Base-by-base conservation (phyloP, 768 basidiomycete genomes). In the Mycena crocata region DNA sequence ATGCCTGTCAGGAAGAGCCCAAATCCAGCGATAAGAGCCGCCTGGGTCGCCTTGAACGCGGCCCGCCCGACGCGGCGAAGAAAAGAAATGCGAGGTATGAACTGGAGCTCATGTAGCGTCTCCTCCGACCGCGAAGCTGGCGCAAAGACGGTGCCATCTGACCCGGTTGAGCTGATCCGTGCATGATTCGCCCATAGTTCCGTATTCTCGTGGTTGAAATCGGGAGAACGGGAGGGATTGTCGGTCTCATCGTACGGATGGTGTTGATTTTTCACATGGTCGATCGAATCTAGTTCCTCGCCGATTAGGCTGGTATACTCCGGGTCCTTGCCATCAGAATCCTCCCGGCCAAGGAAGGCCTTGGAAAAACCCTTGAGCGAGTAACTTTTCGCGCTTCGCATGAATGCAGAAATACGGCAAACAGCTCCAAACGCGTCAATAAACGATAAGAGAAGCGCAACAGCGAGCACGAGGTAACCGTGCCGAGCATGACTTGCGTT, bases 11-110 rank as follows among this genome's bases (percentile, higher is more conserved):
- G 68, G 17, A 90, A 65, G 72, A 90, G 85, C 30, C 82, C 85
- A 56, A 92, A 90, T 5, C 86, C 96, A 17, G 91, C 88, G 52
- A 95, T 79, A 17, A 96, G 83, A 14, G 74, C 71, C 39, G 92
- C 81, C 75, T 95, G 91, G 17, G 86, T 59, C 6, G 86, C 83
- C 3, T 83, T 84, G 61, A 91, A 91, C 3, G 75, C 76, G 9
- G 71, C 78, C n/a, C 77, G 78, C 23, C 84, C 84, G 21, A 89
- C 72, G 42, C 84, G 83, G 31, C 70, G 75, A 14, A 85, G 57
- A 4, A 84, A 71, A 50, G 71, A 55, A 50, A 70, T 70, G 49
- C 64, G 69, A 40, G 71, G 70, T 57, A 58, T 63, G 21, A 56
- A 57, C 52, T 84, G 75, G 21, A 76, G 15, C 39, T 85, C 87